Evolutionary conservation across 176 grass and related monocot species (phyloP).

Genomic region (Bolboschoenus planiculmis): DNA sequence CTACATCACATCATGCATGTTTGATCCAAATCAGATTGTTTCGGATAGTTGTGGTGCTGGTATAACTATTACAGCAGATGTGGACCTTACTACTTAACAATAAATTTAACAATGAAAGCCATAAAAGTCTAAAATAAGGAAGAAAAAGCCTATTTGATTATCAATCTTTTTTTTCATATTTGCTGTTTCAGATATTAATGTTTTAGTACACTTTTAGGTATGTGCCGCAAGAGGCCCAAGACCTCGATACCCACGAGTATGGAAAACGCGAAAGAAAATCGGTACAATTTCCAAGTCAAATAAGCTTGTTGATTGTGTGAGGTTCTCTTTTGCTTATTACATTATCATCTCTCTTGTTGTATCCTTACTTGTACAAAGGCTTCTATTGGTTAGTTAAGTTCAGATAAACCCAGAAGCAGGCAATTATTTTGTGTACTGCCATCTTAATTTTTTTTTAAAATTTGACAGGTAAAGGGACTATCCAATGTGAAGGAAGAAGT

Average conservation of each 20-base stretch:
- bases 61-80: not conserved
- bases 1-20: not conserved
- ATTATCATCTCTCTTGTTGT: not conserved
- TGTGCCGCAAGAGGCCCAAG: slow-evolving; percentile 77
- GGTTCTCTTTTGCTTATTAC: slow-evolving; percentile 27
- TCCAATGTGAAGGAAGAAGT: slow-evolving; percentile 98
- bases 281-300: slow-evolving; percentile 88
- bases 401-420: not conserved
- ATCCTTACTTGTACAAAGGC: not conserved
- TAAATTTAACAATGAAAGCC: not conserved
- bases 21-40: not conserved
- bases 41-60: not conserved
- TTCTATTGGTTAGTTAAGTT: not conserved
- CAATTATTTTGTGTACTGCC: not conserved
- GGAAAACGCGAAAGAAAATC: slow-evolving; percentile 71
- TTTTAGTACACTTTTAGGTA: slow-evolving; percentile 32
- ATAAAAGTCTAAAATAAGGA: not conserved
- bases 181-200: not conserved
- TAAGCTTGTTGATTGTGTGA: slow-evolving; percentile 89
- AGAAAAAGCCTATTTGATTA: not conserved
- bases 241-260: slow-evolving; percentile 77
- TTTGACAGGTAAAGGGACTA: slow-evolving; percentile 60
- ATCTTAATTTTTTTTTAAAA: not conserved
- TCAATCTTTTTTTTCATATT: not conserved
- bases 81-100: not conserved